phyloP scores from a whole-genome alignment of 192 early-diverging fungal species.

The Backusella australiensis region DNA sequence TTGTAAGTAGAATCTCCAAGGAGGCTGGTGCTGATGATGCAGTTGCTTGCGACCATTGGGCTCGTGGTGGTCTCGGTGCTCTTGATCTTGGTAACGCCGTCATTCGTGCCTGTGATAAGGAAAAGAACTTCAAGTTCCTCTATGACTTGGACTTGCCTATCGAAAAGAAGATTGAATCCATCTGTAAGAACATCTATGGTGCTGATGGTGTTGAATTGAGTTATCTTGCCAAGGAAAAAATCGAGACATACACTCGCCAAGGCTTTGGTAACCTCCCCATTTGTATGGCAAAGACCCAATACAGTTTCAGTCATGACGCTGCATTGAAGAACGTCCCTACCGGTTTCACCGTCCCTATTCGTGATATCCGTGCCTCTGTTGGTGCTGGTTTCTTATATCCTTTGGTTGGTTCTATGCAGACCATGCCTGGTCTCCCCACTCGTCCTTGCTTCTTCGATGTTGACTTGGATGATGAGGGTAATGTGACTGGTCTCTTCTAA shows the following conservation, averaged over 20 bases:
- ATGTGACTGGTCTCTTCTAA: conserved; percentile 89
- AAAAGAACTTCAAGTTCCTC: conserved; percentile 75
- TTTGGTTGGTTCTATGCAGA: conserved; percentile 93
- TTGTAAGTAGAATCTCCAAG: conserved; percentile 69
- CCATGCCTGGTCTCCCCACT: conserved; percentile 96
- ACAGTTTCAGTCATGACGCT: conserved; percentile 90
- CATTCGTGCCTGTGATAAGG: conserved; percentile 58
- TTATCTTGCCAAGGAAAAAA: conserved; percentile 84
- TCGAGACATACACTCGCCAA: conserved; percentile 81
- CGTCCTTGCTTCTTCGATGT: conserved; percentile 97
- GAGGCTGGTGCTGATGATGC: conserved; percentile 88
- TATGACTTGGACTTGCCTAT: conserved; percentile 83
- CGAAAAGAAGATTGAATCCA: conserved; percentile 88
- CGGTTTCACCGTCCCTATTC: conserved; percentile 89
- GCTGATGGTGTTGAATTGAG: conserved; percentile 88
- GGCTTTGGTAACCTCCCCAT: conserved; percentile 90
- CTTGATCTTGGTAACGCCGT: conserved; percentile 86
- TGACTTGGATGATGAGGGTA: conserved; percentile 87
- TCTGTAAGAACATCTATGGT: conserved; percentile 93
- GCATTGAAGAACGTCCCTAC: conserved; percentile 90
- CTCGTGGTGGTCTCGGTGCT: conserved; percentile 88
- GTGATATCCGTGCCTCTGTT: conserved; percentile 92
- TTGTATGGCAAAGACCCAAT: conserved; percentile 99
- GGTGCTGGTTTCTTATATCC: conserved; percentile 99
- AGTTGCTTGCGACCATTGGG: conserved; percentile 92